Evolutionary conservation across 2,329 filamentous ascomycete species (phyloP).

Genomic region (Acarospora socialis): DNA sequence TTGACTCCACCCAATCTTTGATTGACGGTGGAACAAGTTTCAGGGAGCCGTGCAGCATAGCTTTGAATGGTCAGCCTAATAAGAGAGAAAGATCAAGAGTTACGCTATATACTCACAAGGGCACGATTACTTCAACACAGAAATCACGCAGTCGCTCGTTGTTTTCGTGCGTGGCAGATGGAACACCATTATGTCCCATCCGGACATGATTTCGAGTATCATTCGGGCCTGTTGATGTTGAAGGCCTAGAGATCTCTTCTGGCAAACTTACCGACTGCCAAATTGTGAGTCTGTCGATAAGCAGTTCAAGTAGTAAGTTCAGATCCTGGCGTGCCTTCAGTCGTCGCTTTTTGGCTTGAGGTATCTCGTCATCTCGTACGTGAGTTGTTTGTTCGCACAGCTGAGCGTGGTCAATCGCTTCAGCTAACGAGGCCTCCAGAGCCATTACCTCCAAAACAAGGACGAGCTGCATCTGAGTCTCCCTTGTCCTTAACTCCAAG

Average conservation of each 20-base stretch:
- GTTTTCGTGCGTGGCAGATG: no score
- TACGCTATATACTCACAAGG: constrained; percentile 21
- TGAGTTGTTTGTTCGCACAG: constrained; percentile 13
- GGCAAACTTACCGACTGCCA: constrained; percentile 34
- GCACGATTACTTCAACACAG: constrained; percentile 35
- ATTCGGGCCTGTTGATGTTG: no score
- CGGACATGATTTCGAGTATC: no score
- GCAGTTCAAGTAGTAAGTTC: constrained; percentile 29
- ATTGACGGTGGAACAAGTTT: constrained; percentile 31
- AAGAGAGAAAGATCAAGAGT: background rate
- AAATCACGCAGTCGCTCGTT: constrained; percentile 35
- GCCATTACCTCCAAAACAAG: constrained; percentile 33
- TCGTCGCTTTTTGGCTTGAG: constrained; percentile 16
- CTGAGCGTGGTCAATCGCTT: constrained; percentile 7
- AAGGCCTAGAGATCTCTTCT: constrained; percentile 21
- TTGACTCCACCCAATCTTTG: constrained; percentile 33
- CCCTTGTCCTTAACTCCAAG: constrained; percentile 31
- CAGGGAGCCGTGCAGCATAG: constrained; percentile 33
- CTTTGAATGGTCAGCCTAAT: constrained; percentile 5
- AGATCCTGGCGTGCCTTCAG: constrained; percentile 29
- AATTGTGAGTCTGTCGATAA: constrained; percentile 35
- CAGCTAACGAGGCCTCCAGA: constrained; percentile 21
- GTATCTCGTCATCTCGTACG: constrained; percentile 10
- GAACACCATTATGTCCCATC: no score
- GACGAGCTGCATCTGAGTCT: constrained; percentile 36